Percentiles rank a stretch among this genome's conserved stretches.
Evolutionary conservation across 371 early-diverging fungal genomes (phyloP).

Genomic region (Mucor racemosus): DNA sequence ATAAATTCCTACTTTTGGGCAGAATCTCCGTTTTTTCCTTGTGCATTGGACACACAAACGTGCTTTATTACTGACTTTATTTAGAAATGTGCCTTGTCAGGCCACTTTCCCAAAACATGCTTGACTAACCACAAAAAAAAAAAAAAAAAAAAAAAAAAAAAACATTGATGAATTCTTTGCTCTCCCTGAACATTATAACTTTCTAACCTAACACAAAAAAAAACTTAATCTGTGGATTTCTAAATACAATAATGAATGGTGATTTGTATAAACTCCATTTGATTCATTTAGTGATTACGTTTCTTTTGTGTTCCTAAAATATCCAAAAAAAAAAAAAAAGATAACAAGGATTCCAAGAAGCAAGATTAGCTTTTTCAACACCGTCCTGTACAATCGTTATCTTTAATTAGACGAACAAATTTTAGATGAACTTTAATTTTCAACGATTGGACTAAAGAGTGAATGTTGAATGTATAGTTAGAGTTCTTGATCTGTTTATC

Average conservation of each 20-base stretch:
- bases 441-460: background rate
- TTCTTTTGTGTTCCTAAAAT: background rate
- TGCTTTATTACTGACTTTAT: background rate
- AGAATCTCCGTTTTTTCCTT: background rate
- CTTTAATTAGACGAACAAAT: background rate
- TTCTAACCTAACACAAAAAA: background rate
- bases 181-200: background rate
- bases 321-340: background rate
- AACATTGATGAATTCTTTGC: background rate
- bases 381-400: background rate
- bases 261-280: no score
- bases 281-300: background rate
- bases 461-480: background rate
- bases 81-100: background rate
- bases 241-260: background rate
- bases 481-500: background rate
- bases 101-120: background rate
- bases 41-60: background rate
- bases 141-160: no score
- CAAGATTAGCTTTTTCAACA: background rate
- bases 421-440: background rate
- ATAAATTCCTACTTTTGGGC: background rate
- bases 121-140: no score
- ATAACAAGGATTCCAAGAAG: background rate
- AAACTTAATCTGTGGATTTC: background rate